Conservation (phyloP, 2,329 filamentous ascomycete species). For the Coniochaeta prunicola region DNA sequence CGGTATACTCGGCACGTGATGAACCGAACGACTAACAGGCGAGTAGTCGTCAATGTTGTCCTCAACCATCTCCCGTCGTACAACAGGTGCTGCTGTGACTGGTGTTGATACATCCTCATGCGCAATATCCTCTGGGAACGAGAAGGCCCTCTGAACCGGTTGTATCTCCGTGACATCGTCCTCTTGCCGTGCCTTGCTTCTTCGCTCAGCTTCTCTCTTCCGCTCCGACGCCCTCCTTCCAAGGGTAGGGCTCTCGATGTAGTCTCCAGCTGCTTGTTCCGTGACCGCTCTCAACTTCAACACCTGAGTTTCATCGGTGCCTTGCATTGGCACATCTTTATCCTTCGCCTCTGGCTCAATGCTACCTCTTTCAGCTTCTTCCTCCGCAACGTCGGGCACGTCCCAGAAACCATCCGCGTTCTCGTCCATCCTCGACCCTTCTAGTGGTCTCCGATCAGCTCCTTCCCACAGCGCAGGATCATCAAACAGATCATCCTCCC, state of each 20-base stretch:
- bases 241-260: neutral
- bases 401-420: conserved; percentile 23
- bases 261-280: neutral
- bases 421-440: conserved; percentile 15
- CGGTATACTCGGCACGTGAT: conserved; percentile 18
- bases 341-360: no score
- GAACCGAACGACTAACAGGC: conserved; percentile 5
- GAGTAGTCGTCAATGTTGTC: conserved; percentile 8
- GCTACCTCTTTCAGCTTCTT: no score
- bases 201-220: neutral
- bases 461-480: conserved; percentile 37
- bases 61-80: neutral
- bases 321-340: neutral
- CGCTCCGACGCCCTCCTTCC: neutral
- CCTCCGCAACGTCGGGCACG: neutral
- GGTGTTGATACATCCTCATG: conserved; percentile 17
- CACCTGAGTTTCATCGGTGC: neutral
- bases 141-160: conserved; percentile 16
- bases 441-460: conserved; percentile 27
- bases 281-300: neutral
- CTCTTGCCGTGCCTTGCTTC: neutral
- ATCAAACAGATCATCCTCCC: conserved; percentile 36
- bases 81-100: conserved; percentile 3
- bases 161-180: conserved; percentile 9
- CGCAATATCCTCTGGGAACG: conserved; percentile 20